Base-by-base conservation (phyloP, 495 filamentous ascomycete species). In the Oidiodendron maius region DNA sequence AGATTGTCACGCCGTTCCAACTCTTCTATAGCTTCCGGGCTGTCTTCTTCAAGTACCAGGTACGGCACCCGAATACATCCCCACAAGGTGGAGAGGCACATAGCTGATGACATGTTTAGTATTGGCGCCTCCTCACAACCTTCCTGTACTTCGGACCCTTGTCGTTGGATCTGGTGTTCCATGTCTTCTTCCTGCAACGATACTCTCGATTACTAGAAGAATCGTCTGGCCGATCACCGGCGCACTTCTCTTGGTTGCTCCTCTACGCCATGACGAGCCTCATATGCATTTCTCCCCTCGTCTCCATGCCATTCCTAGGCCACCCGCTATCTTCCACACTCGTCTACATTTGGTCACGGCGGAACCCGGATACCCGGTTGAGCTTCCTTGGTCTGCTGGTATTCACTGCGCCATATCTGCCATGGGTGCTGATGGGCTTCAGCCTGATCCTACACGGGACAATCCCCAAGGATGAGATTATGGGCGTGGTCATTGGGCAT, bases 131-230 rank as follows among this genome's bases (percentile, higher is more conserved):
- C 2, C 51, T 96, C 15, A 90, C 91, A 11, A 95, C 94, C 2
- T 98, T 98, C 68, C 78, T 96, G 53, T 98, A 97, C 70, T 96
- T 97, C 64, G 94, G 94, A 17, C 89, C 90, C 10, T 78, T 98
- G 43, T 89, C 83, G 35, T 82, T 98, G 57, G 93, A 98, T 66
- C 82, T 98, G 20, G 77, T 97, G 59, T 97, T 96, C 78, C 94
- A 98, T 62, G 86, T 98, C 67, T 98, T 96, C 77, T 98, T 98
- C 74, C 81, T 97, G 37, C 89, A 95, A 60, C 89, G 93, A 21
- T 98, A 98, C 70, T 89, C 91, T 10, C 87, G 94, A 32, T 83
- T 96, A 23, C 82, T 98, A 30, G 93, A 98, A 67, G 93, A 96
- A 67, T 89, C 87, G 0, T 89, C 89, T 36, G 89, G 90, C 24